Percentiles rank a stretch among this genome's conserved stretches.
These are phyloP conservation scores for Cyclocybe aegerita DNA, from an alignment of 768 basidiomycete genomes.

Conservation along the genomic window DNA sequence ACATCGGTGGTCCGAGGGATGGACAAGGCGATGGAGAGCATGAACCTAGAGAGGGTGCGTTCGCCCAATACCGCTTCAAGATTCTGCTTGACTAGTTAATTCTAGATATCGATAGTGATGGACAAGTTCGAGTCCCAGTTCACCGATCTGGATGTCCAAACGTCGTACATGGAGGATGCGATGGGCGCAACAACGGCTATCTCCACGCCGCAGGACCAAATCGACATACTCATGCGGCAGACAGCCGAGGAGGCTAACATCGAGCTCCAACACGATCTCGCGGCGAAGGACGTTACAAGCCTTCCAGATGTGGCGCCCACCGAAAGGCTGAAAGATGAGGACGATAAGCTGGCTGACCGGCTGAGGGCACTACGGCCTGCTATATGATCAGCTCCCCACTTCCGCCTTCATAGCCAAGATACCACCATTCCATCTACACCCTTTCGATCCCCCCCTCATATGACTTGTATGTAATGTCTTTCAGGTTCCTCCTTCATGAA, in stretches of 20 bases:
- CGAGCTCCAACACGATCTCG: slow-evolving; percentile 89
- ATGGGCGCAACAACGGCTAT: slow-evolving; percentile 93
- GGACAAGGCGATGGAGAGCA: slow-evolving; percentile 99
- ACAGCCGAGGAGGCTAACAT: slow-evolving; percentile 97
- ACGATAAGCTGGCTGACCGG: slow-evolving; percentile 79
- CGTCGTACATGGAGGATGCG: slow-evolving; percentile 96
- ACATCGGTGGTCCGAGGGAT: slow-evolving; percentile 94
- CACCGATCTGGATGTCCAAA: slow-evolving; percentile 96
- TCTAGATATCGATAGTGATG: slow-evolving; percentile 95
- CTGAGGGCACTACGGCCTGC: slow-evolving; percentile 86
- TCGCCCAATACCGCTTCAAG: neutral
- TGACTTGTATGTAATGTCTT: neutral
- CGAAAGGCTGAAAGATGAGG: slow-evolving; percentile 71
- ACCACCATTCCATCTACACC: neutral
- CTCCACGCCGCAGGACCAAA: slow-evolving; percentile 95
- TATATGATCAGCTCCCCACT: slow-evolving; percentile 33
- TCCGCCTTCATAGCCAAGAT: neutral
- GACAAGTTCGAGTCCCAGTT: slow-evolving; percentile 98
- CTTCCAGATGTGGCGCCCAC: slow-evolving; percentile 53
- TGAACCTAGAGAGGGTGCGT: slow-evolving; percentile 95
- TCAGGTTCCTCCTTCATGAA: neutral
- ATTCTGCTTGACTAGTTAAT: neutral
- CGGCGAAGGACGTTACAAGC: slow-evolving; percentile 55
- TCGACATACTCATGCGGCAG: slow-evolving; percentile 88
- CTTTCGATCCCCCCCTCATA: neutral